Conservation (phyloP, 352 stramenopile species). For the Ophiocytium majus region DNA sequence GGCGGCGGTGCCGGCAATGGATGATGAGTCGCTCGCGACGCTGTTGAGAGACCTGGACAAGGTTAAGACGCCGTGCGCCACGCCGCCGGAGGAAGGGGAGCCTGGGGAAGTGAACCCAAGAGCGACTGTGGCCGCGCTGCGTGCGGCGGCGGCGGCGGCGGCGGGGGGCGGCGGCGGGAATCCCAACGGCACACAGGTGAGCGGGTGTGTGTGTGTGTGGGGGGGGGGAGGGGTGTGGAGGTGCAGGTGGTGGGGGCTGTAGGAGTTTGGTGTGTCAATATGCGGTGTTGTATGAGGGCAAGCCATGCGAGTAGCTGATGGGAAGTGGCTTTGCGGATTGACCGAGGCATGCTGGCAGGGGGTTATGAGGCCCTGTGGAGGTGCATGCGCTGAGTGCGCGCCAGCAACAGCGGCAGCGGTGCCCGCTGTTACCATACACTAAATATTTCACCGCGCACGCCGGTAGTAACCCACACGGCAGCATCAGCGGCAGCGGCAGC, state of each 20-base stretch:
- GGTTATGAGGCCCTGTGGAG: not conserved
- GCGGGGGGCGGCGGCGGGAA: not conserved
- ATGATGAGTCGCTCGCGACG: too few species aligned
- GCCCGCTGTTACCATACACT: too few species aligned
- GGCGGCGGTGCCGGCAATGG: too few species aligned
- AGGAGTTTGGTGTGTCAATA: not conserved
- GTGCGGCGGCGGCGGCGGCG: too few species aligned
- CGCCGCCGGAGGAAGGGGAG: not conserved
- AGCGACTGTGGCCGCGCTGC: not conserved
- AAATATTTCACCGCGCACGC: too few species aligned
- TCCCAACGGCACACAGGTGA: not conserved
- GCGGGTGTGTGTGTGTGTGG: not conserved
- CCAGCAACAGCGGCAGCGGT: too few species aligned
- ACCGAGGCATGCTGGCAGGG: not conserved
- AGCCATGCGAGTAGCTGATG: too few species aligned
- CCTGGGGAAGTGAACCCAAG: not conserved
- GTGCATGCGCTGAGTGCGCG: too few species aligned
- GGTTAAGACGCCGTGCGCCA: not conserved
- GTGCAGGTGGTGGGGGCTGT: not conserved
- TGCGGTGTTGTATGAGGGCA: not conserved
- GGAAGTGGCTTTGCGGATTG: too few species aligned
- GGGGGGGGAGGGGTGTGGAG: not conserved
- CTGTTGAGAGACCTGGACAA: not conserved
- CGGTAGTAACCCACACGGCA: too few species aligned
- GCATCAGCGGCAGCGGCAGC: too few species aligned